Conservation (phyloP, 768 basidiomycete species). For the Pilatotrama ljubarskyi region DNA sequence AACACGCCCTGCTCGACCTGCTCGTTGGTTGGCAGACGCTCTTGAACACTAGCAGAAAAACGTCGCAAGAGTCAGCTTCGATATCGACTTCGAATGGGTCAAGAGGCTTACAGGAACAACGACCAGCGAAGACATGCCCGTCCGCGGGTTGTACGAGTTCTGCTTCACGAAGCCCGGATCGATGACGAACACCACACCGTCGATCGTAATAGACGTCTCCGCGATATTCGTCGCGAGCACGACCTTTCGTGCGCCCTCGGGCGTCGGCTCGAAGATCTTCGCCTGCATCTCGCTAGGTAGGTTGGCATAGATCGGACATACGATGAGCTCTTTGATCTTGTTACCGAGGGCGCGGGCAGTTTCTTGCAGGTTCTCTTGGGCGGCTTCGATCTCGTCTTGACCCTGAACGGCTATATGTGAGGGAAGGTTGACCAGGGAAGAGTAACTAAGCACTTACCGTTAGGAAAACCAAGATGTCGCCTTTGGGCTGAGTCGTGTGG, state of each 20-base stretch:
- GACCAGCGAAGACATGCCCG: slow-evolving; percentile 95
- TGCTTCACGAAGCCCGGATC: slow-evolving; percentile 99
- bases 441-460: slow-evolving; percentile 57
- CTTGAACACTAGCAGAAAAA: slow-evolving; percentile 91
- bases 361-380: slow-evolving; percentile 94
- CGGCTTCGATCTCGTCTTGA: slow-evolving; percentile 98
- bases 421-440: background rate
- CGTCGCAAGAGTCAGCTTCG: background rate
- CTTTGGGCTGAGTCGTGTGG: slow-evolving; percentile 96
- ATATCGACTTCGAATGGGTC: background rate
- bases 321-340: slow-evolving; percentile 90
- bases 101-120: slow-evolving; percentile 83
- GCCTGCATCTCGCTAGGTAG: slow-evolving; percentile 99
- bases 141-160: slow-evolving; percentile 97
- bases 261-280: slow-evolving; percentile 99
- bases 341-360: slow-evolving; percentile 94
- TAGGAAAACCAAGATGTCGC: slow-evolving; percentile 96
- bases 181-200: slow-evolving; percentile 98
- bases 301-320: slow-evolving; percentile 98
- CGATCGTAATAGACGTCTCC: slow-evolving; percentile 99
- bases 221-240: slow-evolving; percentile 99
- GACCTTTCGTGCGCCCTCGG: slow-evolving; percentile 93
- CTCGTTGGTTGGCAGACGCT: slow-evolving; percentile 96
- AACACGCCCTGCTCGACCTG: slow-evolving; percentile 95
- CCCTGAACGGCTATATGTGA: slow-evolving; percentile 52